Conservation (phyloP, 371 early-diverging fungal species). For the Mortierella sp. region DNA sequence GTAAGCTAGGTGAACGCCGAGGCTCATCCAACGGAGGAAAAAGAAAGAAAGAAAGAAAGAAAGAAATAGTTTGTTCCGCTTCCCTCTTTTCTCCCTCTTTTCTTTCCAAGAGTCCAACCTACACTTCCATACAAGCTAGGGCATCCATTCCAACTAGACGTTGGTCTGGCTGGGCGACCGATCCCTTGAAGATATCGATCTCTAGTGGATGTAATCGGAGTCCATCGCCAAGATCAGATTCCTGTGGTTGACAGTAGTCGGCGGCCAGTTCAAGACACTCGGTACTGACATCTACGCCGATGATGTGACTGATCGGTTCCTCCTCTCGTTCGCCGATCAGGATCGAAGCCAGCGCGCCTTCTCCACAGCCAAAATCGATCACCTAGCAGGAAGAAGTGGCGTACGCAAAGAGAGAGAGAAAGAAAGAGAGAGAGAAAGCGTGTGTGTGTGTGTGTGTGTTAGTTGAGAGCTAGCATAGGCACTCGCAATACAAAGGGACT, state of each 20-base stretch:
- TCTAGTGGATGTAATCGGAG: constrained; percentile 22
- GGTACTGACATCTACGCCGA: constrained; percentile 68
- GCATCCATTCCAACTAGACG: constrained; percentile 64
- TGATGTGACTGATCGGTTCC: constrained; percentile 59
- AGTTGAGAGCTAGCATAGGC: too few relatives aligned
- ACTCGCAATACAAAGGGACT: neutral
- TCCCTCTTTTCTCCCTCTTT: neutral
- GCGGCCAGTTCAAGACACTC: constrained; percentile 58
- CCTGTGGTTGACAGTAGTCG: constrained; percentile 63
- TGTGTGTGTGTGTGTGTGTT: neutral
- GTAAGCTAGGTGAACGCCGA: neutral
- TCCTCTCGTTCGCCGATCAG: constrained; percentile 60
- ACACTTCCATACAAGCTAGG: constrained; percentile 75
- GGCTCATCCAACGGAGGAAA: too few relatives aligned
- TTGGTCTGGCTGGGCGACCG: constrained; percentile 58
- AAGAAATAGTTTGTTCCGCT: too few relatives aligned
- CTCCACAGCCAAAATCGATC: constrained; percentile 84
- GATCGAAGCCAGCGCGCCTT: constrained; percentile 68
- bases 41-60: neutral
- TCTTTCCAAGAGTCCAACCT: too few relatives aligned
- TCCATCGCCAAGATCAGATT: constrained; percentile 54
- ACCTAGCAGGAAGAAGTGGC: constrained; percentile 54
- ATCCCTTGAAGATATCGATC: constrained; percentile 53
- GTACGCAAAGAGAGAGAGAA: neutral
- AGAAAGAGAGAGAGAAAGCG: neutral